These are phyloP conservation scores for Pseudoperonospora humuli DNA, from an alignment of 352 stramenopile species.

Conservation along the genomic window DNA sequence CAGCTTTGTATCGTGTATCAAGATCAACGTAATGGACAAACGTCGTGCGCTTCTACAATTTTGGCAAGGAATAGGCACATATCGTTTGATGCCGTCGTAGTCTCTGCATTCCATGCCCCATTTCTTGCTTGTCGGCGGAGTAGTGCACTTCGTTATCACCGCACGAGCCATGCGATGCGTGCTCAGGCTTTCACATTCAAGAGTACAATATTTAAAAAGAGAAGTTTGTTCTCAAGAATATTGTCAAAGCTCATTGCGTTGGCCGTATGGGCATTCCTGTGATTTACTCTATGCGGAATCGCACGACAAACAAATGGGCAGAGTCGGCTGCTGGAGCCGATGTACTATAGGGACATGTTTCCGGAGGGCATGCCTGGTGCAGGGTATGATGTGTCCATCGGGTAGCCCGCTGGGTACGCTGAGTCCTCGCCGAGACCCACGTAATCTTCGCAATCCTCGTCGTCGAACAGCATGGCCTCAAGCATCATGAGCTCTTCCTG, in stretches of 20 bases:
- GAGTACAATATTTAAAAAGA: no score
- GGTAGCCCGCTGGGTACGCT: constrained; percentile 2
- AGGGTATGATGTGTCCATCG: constrained; percentile 10
- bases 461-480: constrained; percentile 35
- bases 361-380: constrained; percentile 9
- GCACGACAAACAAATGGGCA: constrained; percentile 19
- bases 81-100: no score
- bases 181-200: no score
- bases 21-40: no score
- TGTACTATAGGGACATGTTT: constrained; percentile 26
- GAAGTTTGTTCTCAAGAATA: constrained; percentile 1
- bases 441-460: constrained; percentile 22
- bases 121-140: no score
- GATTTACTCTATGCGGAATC: constrained; percentile 35
- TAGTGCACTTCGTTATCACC: no score
- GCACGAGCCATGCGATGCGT: no score
- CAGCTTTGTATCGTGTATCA: no score
- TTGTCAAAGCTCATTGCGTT: constrained; percentile 19
- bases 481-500: constrained; percentile 39
- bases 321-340: not conserved
- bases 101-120: no score
- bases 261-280: no score
- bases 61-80: no score
- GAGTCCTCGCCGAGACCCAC: constrained; percentile 8
- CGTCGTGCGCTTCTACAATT: no score